Evolutionary conservation across 108 stramenopile species (phyloP), one percentile per base, ranked within the genome.

Genomic region (Nitzschia palea): DNA sequence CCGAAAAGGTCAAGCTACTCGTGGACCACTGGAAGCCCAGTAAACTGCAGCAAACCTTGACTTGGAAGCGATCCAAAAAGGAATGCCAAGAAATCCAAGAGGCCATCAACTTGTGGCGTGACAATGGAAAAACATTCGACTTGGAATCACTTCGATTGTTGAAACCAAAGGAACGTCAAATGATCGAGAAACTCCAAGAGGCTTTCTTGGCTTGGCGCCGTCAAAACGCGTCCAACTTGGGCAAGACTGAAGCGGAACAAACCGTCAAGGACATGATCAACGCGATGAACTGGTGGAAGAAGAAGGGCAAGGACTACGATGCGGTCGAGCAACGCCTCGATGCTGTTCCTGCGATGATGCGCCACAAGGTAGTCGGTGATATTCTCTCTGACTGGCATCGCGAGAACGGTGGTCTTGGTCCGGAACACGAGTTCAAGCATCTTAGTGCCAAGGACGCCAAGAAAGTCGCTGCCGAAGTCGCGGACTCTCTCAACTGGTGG

Each of bases 231-330:
- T 45, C 48, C 58, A 64, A 62, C 61, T 5, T 76, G 47, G 59
- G 55, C 31, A 36, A 70, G 65, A 52, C 45, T 53, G 61, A 64
- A 59, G 53, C 70, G 1, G 67, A 70, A 37, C 65, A 80, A 47
- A 76, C 76, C 22, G 64, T 80, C 61, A 71, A 80, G 45, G 61
- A 70, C 43, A 67, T 80, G 65, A 74, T 74, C 47, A 74, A 58
- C 32, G 73, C 73, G 28, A 74, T 74, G 73, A 74, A 74, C 65
- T 74, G 73, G 73, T 74, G 65, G 65, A 74, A 74, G 73, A 74
- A 65, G 33, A 60, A 66, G 55, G 73, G 73, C 44, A 74, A 74
- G 58, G 73, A 74, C 0, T 74, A 67, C 44, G 73, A 66, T 25
- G 57, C 36, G 20, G 48, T 58, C 43, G 57, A 51, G 23, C 45